Base-by-base conservation (phyloP, 345 rosid genomes). In the Ricinus communis region DNA sequence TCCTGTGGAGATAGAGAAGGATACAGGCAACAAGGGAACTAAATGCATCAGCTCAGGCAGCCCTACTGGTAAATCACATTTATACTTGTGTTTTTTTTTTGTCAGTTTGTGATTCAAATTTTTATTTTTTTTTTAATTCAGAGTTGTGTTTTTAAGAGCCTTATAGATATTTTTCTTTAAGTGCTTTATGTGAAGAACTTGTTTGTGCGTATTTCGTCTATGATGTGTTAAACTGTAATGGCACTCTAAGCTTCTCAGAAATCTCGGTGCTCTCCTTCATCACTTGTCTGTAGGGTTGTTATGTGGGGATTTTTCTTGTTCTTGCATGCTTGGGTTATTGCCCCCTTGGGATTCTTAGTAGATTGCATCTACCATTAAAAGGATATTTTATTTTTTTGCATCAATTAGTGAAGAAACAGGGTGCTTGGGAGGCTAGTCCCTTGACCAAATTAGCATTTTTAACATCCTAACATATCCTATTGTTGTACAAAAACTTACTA, bases 41-140 rank as follows among this genome's bases (percentile, higher is more conserved):
- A 80, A 76, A 71, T 66, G 71, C 70, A 56, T 68, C 62, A 70
- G 74, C 72, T 69, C 89, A 41, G 71, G 86, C 68, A 83, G 80
- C 83, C 83, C 85, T 56, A 82, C 85, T 76, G 88, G 91, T 90
- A 78, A 58, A 72, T 78, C 58, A 45, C 52, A 38, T n/a, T 55
- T 64, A 66, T 57, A 27, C 12, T 49, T 51, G 21, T 21, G 47
- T 36, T 0, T 21, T 25, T 40, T 50, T 1, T 49, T 33, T 4
- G 21, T 27, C 24, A 45, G 53, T 46, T 41, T 16, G 50, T 43
- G 45, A 0, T 62, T 21, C 5, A 16, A 43, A 63, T 1, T 63
- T 45, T 2, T 27, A 11, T 43, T 24, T 31, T 25, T 5, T 18
- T 71, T 36, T 24, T 5, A 13, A 11, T 41, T 31, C 31, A 22